phyloP scores from a whole-genome alignment of 768 basidiomycete genomes.

The Phanerochaete carnosa region DNA sequence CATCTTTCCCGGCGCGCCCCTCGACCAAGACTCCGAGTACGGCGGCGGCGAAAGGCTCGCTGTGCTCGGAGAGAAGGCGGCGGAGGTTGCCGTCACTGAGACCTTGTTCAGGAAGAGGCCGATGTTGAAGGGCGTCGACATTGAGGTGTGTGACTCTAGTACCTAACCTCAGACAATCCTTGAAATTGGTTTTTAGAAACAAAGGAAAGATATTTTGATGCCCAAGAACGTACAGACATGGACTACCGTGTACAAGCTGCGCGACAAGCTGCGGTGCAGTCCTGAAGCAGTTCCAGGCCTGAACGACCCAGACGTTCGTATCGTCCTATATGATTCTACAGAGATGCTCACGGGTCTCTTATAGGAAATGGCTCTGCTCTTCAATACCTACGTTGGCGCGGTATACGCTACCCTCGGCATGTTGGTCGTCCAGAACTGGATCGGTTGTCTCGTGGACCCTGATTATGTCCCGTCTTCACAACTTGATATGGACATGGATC shows the following conservation, averaged over 20 bases:
- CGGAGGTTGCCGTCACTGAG: constrained; percentile 48
- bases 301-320: constrained; percentile 34
- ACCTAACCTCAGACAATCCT: not conserved
- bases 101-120: constrained; percentile 20
- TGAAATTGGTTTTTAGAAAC: constrained; percentile 13
- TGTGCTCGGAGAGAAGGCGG: constrained; percentile 49
- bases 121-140: constrained; percentile 41
- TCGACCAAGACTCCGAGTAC: constrained; percentile 36
- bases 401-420: constrained; percentile 57
- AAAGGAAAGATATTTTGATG: constrained; percentile 30
- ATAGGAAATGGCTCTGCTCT: constrained; percentile 56
- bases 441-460: constrained; percentile 30
- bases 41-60: constrained; percentile 60
- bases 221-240: constrained; percentile 42
- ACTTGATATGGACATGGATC: constrained; percentile 7
- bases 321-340: not conserved
- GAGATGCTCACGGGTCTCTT: constrained; percentile 27
- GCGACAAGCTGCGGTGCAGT: constrained; percentile 48
- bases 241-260: constrained; percentile 50
- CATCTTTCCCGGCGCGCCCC: constrained; percentile 29
- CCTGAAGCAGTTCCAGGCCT: constrained; percentile 35
- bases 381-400: constrained; percentile 65
- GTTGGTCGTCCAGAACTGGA: constrained; percentile 49
- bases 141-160: constrained; percentile 44
- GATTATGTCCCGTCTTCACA: not conserved